Evolutionary conservation across 2,329 filamentous ascomycete genomes (phyloP).

Genomic region (Chaetomiaceae sp.): DNA sequence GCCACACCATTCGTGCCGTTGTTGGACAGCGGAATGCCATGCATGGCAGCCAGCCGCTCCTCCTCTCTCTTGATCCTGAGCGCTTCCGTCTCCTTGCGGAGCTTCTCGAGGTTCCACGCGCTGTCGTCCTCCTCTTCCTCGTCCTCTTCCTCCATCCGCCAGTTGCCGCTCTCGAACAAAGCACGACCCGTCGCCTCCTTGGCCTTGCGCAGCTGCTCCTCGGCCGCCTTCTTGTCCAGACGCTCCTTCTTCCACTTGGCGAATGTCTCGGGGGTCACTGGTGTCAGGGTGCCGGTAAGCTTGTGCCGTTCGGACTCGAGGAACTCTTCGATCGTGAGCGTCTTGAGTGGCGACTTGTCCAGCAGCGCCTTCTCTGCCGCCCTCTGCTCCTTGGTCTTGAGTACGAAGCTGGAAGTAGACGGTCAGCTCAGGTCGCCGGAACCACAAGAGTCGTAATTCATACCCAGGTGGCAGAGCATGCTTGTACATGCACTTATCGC

Average conservation of each 20-base stretch:
- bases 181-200: slow-evolving; percentile 95
- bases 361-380: slow-evolving; percentile 91
- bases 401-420: slow-evolving; percentile 66
- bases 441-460: slow-evolving; percentile 35
- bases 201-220: slow-evolving; percentile 81
- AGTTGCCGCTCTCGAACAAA: slow-evolving; percentile 95
- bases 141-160: slow-evolving; percentile 64
- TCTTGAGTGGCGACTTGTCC: slow-evolving; percentile 93
- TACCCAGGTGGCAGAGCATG: slow-evolving; percentile 93
- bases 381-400: slow-evolving; percentile 97
- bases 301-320: slow-evolving; percentile 95
- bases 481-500: slow-evolving; percentile 97
- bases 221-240: slow-evolving; percentile 90
- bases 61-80: slow-evolving; percentile 72
- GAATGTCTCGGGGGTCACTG: slow-evolving; percentile 88
- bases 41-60: slow-evolving; percentile 50
- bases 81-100: slow-evolving; percentile 80
- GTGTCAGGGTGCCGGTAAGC: slow-evolving; percentile 83
- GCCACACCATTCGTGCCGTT: slow-evolving; percentile 17
- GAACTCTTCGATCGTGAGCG: slow-evolving; percentile 94
- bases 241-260: slow-evolving; percentile 97
- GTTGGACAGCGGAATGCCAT: slow-evolving; percentile 27
- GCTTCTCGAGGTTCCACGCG: slow-evolving; percentile 74
- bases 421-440: slow-evolving; percentile 4
- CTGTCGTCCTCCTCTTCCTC: slow-evolving; percentile 53